Base-by-base conservation (phyloP, 768 basidiomycete genomes). In the Trametes cinnabarina region DNA sequence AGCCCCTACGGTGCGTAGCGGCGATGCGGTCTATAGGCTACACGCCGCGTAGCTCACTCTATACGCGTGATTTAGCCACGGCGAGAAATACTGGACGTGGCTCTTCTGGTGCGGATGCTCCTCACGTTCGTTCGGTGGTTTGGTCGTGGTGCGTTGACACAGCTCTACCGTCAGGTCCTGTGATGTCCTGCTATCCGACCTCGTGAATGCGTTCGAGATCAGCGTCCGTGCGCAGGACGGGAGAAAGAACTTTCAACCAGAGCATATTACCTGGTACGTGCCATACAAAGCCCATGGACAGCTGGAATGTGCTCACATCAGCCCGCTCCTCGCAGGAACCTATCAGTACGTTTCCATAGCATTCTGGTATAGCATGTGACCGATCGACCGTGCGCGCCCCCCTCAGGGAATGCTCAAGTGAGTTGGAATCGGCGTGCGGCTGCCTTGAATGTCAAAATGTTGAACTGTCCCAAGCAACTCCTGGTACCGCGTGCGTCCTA, bases 331-430 rank as follows among this genome's bases (percentile, higher is more conserved):
- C 10, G 10, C 9, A 41, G 39, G 35, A 56, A 14, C n/a, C 17
- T 41, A 26, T 40, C 48, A 19, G 56, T 50, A 30, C 23, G 51
- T 52, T 6, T 37, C 26, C 7, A 35, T 30, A 20, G 20, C 23
- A 14, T 25, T 25, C n/a, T 25, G 4, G 20, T 17, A n/a, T n/a
- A 23, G 11, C 2, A 8, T n/a, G 4, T 12, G 0, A 17, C 6
- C 22, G 20, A 26, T 4, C 19, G 3, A 28, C 9, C 7, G 11
- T 6, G 10, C 28, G 19, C 15, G 22, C 4, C 20, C n/a, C 17
- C 8, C 0, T 12, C 23, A 66, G 63, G 65, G 65, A 37, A 66
- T 66, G 65, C 60, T 66, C 58, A 63, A 64, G 63, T 66, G 20
- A 42, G 41, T 22, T 10, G 4, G 19, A 42, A 17, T 9, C 22